A percentile compares a stretch with the other conserved stretches of the same genome.
Conservation (phyloP, 2,329 filamentous ascomycete species). For the Coleophoma cylindrospora region DNA sequence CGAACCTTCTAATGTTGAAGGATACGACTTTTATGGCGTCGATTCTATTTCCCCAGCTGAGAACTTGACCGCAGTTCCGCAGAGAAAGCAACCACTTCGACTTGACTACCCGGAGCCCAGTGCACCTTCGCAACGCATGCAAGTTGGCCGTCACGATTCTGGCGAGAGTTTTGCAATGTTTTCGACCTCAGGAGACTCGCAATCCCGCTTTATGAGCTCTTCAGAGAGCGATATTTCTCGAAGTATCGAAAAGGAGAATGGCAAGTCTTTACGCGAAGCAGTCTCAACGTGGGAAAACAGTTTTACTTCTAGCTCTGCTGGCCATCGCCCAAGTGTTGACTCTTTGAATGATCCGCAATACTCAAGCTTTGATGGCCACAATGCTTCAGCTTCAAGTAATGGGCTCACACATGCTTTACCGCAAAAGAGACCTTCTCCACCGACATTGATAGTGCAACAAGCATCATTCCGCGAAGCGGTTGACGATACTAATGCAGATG, state of each 20-base stretch:
- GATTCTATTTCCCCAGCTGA: slow-evolving; percentile 46
- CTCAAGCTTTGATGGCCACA: slow-evolving; percentile 10
- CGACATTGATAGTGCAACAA: slow-evolving; percentile 18
- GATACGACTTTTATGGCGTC: slow-evolving; percentile 62
- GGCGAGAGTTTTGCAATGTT: slow-evolving; percentile 57
- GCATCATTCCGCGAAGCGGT: slow-evolving; percentile 9
- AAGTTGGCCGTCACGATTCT: slow-evolving; percentile 46
- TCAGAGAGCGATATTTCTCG: slow-evolving; percentile 24
- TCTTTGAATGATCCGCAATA: slow-evolving; percentile 4
- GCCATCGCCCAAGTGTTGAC: slow-evolving; percentile 17
- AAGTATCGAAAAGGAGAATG: slow-evolving; percentile 8
- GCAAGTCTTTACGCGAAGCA: slow-evolving; percentile 15
- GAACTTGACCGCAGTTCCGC: slow-evolving; percentile 40
- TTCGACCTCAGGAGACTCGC: slow-evolving; percentile 47
- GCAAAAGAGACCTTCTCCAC: slow-evolving; percentile 10
- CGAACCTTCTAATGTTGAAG: slow-evolving; percentile 34
- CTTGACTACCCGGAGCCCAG: slow-evolving; percentile 24
- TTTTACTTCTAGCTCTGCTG: slow-evolving; percentile 6
- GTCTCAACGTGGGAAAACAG: slow-evolving; percentile 25
- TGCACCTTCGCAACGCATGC: slow-evolving; percentile 12
- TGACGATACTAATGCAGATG: slow-evolving; percentile 3
- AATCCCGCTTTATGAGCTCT: slow-evolving; percentile 31
- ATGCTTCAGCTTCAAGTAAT: slow-evolving; percentile 6
- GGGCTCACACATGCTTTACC: too few relatives aligned
- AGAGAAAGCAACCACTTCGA: slow-evolving; percentile 32